phyloP scores from a whole-genome alignment of 169 alveolate species.

The Cystoisospora suis region DNA sequence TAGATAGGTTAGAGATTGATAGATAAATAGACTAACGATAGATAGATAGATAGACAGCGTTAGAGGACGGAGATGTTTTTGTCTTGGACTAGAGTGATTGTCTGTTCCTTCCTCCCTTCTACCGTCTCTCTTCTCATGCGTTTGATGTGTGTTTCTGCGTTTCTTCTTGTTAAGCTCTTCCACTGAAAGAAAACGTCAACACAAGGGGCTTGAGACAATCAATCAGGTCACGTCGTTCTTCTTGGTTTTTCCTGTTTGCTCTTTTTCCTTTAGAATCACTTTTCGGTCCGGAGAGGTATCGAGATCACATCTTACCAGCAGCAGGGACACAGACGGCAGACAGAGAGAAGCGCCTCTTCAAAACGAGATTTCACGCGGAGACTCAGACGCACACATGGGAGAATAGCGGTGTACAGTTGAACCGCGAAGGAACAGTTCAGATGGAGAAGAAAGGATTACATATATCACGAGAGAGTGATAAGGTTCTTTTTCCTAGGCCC shows the following conservation, averaged over 20 bases:
- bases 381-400: slow-evolving; percentile 16
- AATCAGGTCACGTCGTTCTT: too few species aligned
- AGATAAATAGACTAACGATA: too few species aligned
- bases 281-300: neutral
- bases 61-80: too few species aligned
- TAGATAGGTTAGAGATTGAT: too few species aligned
- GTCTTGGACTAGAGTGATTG: too few species aligned
- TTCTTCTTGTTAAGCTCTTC: too few species aligned
- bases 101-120: too few species aligned
- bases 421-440: slow-evolving; percentile 22
- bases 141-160: too few species aligned
- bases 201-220: too few species aligned
- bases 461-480: neutral
- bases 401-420: neutral
- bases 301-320: neutral
- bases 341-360: neutral
- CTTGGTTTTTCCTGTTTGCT: neutral
- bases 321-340: neutral
- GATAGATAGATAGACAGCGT: too few species aligned
- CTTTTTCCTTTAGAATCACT: neutral
- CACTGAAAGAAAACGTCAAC: too few species aligned
- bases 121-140: too few species aligned
- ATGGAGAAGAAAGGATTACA: neutral
- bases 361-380: slow-evolving; percentile 14
- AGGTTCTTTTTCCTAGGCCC: neutral